Evolutionary conservation across 257 asterid genomes (phyloP), one percentile per base, ranked within the genome.

Genomic region (Solanum tacnaense): DNA sequence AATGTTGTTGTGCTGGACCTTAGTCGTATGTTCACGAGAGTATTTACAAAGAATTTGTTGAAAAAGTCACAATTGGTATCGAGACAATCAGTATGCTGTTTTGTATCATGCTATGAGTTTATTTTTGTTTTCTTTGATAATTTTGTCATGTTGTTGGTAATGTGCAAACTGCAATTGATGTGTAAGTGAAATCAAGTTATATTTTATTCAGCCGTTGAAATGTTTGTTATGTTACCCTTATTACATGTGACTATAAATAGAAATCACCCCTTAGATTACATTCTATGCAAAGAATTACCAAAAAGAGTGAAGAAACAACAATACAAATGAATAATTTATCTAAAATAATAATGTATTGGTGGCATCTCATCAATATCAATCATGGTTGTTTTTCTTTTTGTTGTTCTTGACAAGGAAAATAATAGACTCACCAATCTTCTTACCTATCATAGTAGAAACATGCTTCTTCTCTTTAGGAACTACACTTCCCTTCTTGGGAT

Each of bases 1-100:
- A 97, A 92, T 95, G 98, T 89, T 97, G 99, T 90, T 94, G 98
- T 91, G 96, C 99, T 70, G 99, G 99, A 21, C 96, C 99, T 21
- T 88, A 98, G 67, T 94, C 97, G 13, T 97, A 21, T 85, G 99
- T 97, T 56, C 99, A 96, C 5, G 99, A 96, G 88, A 89, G 91
- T 83, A 94, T 96, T 44, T 95, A 97, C 60, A 97, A 94, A 91
- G 98, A 97, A 84, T 96, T 97, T 85, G 88, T 96, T 29, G 98
- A 88, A 90, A 96, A 96, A 92, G 94, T 98, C 10, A 81, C 90
- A 75, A 99, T 95, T 88, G 98, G 99, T 46, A 20, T 58, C 25
- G 25, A 58, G 67, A 21, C 67, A 58, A 65, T 65, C 15, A 13
- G 16, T 65, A 65, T 65, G 72, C 32, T 65, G 72, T 65, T 65